Base-by-base conservation (phyloP, 257 asterid genomes). In the Phtheirospermum japonicum region DNA sequence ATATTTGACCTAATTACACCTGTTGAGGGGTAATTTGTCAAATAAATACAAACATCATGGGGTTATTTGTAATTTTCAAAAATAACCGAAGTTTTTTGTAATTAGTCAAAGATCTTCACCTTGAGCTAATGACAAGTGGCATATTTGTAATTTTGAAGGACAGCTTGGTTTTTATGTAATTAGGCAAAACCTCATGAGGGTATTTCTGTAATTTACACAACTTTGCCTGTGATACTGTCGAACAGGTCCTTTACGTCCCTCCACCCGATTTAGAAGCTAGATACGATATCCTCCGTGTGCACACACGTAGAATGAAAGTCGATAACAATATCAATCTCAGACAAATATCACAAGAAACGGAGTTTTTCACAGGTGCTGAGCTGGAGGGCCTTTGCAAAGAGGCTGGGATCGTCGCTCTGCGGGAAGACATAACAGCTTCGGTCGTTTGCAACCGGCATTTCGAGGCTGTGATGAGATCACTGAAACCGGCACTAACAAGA, bases 311-410 rank as follows among this genome's bases (percentile, higher is more conserved):
- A 26, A 91, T 89, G 94, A 81, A 76, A 62, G 68, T 85, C 58
- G 79, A 65, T 11, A 19, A 50, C 9, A 90, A 86, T 17, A 82
- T 91, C 52, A 82, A 88, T 67, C 90, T 91, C 51, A 67, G 65
- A 61, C 77, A 69, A 49, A 79, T 88, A 43, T 96, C 98, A 30
- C 79, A 76, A 69, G 78, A 71, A 5, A 88, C 98, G 0, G 93
- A 88, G 54, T 85, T 81, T 63, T 84, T 81, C 80, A 86, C 95
- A 0, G 98, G 98, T 56, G 98, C 98, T 3, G 98, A 91, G 76
- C 73, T 91, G 51, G 95, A 83, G 70, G 89, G 90, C 0, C 76
- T 91, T n/a, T 91, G 98, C 82, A 71, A 75, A 37, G 96, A 89
- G 82, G 96, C 95, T 11, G 98, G 94, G 61, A 86, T 84, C 0